Conservation (phyloP, 805 yeast genomes). For the Starmerella davenportii region DNA sequence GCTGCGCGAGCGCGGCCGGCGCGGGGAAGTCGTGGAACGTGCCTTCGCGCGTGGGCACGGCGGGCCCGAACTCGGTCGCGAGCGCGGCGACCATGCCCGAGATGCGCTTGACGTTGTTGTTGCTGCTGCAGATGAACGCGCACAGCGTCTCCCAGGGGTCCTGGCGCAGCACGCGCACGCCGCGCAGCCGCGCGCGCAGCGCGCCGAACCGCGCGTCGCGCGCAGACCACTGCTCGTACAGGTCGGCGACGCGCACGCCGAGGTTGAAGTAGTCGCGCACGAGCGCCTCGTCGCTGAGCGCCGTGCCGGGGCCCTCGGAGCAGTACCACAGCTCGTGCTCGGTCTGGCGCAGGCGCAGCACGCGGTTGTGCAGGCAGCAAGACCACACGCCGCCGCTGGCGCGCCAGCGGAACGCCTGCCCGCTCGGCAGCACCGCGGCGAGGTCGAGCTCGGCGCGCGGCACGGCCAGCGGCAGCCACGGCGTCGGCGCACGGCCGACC, state of each 20-base stretch:
- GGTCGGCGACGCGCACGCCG: slow-evolving; percentile 32
- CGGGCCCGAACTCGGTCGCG: slow-evolving; percentile 51
- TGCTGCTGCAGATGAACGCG: slow-evolving; percentile 87
- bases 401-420: slow-evolving; percentile 75
- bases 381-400: slow-evolving; percentile 35
- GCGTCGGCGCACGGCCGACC: too few relatives aligned
- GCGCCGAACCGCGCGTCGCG: slow-evolving; percentile 30
- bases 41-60: slow-evolving; percentile 36
- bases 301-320: slow-evolving; percentile 17
- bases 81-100: slow-evolving; percentile 78
- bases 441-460: slow-evolving; percentile 34
- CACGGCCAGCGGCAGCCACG: slow-evolving; percentile 17
- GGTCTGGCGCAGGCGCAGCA: slow-evolving; percentile 50
- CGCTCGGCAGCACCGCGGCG: slow-evolving; percentile 55
- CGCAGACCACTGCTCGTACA: slow-evolving; percentile 47
- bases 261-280: slow-evolving; percentile 57
- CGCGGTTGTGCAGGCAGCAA: slow-evolving; percentile 34
- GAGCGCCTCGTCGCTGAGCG: slow-evolving; percentile 22
- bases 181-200: slow-evolving; percentile 28
- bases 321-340: slow-evolving; percentile 33
- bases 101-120: slow-evolving; percentile 84
- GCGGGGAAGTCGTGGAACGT: slow-evolving; percentile 58
- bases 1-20: slow-evolving; percentile 33
- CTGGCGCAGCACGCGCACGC: slow-evolving; percentile 72
- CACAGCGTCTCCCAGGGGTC: slow-evolving; percentile 94